Evolutionary conservation across 345 rosid species (phyloP).

Genomic region (Cardamine occulta): DNA sequence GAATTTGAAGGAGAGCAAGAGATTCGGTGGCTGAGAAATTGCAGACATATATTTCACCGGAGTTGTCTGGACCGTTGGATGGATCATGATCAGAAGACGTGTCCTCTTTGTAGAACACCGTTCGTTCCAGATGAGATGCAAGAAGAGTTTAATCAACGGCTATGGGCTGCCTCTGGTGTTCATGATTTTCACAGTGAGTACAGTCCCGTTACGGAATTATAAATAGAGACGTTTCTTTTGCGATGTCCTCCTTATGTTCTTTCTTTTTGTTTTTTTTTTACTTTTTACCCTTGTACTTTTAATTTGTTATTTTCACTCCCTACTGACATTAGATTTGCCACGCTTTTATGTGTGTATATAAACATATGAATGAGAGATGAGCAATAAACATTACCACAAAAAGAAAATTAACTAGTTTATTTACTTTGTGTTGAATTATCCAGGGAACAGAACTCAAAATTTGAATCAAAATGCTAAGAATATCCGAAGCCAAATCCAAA

Average conservation of each 20-base stretch:
- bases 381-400: constrained; percentile 30
- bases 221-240: constrained; percentile 16
- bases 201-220: constrained; percentile 51
- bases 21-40: constrained; percentile 78
- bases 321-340: constrained; percentile 42
- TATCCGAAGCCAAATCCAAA: neutral
- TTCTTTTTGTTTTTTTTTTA: neutral
- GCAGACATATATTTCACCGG: constrained; percentile 81
- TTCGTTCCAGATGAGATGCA: constrained; percentile 84
- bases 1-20: constrained; percentile 80
- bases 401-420: neutral
- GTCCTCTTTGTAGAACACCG: constrained; percentile 85
- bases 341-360: constrained; percentile 26
- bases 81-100: constrained; percentile 85
- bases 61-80: constrained; percentile 94
- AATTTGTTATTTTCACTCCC: constrained; percentile 4
- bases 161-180: constrained; percentile 70
- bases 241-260: neutral
- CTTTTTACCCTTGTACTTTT: constrained; percentile 39
- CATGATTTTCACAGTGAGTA: constrained; percentile 65
- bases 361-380: constrained; percentile 32
- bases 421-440: neutral
- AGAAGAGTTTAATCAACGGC: constrained; percentile 80
- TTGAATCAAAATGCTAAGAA: neutral
- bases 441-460: neutral